Base-by-base conservation (phyloP, 208 protist genomes). In the Trypanosoma conorhini region DNA sequence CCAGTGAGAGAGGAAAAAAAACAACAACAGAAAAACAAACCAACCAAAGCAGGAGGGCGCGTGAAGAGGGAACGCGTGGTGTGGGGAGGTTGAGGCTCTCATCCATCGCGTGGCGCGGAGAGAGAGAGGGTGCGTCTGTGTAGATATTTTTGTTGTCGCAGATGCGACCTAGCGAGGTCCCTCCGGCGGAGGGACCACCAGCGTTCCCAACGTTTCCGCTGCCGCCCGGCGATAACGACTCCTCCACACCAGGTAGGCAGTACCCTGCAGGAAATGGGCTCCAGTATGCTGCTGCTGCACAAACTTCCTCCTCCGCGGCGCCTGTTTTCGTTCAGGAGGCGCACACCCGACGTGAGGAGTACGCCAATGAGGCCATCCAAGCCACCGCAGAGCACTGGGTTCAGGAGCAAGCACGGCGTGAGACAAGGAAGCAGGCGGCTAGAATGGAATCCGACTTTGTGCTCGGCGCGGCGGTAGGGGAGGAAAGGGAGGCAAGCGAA, bases 321-420 rank as follows among this genome's bases (percentile, higher is more conserved):
- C 56, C 66, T 0, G 24, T 56, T 56, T 51, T 57, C 38, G 10
- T 61, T 17, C 54, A 54, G 15, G 67, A 57, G 31, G 62, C 59
- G 26, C 70, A 79, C 55, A 30, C 56, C 5, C 62, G 60, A 22
- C 85, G 85, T 52, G 85, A 87, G 73, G 82, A 76, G 31, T 80
- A 73, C 13, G 81, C 76, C 31, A 73, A 85, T 30, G 73, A 70
- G 46, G 79, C 73, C 26, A 82, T 87, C 67, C 74, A 78, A 35
- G n/a, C 63, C 30, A 67, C 81, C 0, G 73, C 75, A 22, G 77
- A 87, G 48, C 74, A 86, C 54, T 86, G 81, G 81, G 57, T 80
- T 56, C 68, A 80, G 55, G 76, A 76, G 48, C 85, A 90, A 33
- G 67, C 35, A 51, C 52, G 63, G 22, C 71, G 76, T 51, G 58